Base-by-base conservation (phyloP, 129 eudicot species). In the Chrysanthemum seticuspe region DNA sequence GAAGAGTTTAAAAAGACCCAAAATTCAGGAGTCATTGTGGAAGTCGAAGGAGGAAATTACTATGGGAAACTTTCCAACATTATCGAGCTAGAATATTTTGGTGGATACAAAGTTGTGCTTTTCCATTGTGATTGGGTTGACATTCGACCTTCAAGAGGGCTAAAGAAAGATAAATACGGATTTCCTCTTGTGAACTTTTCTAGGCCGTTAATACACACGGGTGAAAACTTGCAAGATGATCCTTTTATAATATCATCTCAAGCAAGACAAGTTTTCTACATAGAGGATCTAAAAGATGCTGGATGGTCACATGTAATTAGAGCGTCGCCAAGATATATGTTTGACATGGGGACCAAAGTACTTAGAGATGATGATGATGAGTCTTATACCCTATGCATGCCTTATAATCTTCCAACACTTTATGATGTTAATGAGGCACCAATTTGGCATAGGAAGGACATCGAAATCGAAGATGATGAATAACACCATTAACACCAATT, bases 241-340 rank as follows among this genome's bases (percentile, higher is more conserved):
- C 61, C 61, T 55, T 55, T 13, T 55, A 55, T 55, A 15, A 55
- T 55, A 2, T 55, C 61, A n/a, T 55, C 61, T 55, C 61, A 55
- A 13, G 61, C 61, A 2, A 13, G 8, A 36, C 45, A 36, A 36
- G 45, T 36, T 36, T 36, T 36, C 45, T 36, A 36, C 45, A 36
- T 36, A 36, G 45, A 36, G 6, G 45, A 36, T 36, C 6, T 36
- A 6, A 36, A 6, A 36, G 45, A 6, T 36, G 7, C 9, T 36
- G 45, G 45, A 36, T 36, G 45, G 45, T 36, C 45, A 6, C 45
- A 36, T 36, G 45, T 36, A 36, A 36, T 36, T 36, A 5, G 6
- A 36, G 45, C 45, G 45, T 36, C 6, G 45, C 45, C 45, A 6
- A 36, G 45, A 36, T 6, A 36, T 36, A 36, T 6, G 8, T 36